Conservation (phyloP, 2,329 filamentous ascomycete genomes). For the Cadophora luteo-olivacea region DNA sequence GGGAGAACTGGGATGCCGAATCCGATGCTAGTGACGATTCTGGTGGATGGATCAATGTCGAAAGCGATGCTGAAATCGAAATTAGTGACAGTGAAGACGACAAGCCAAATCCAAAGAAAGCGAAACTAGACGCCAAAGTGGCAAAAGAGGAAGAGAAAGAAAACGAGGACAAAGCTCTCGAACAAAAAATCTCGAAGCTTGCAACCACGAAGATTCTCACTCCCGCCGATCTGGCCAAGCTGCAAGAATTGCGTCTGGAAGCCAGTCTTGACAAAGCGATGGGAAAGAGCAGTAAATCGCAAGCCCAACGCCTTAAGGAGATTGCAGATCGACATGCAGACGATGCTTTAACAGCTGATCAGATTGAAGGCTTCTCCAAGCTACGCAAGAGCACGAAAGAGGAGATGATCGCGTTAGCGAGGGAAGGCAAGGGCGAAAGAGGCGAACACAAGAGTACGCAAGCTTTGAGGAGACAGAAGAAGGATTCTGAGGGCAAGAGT, state of each 20-base stretch:
- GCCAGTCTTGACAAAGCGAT: slow-evolving; percentile 72
- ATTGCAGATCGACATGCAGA: slow-evolving; percentile 72
- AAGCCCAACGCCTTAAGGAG: slow-evolving; percentile 47
- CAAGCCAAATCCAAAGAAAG: slow-evolving; percentile 69
- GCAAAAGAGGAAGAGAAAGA: slow-evolving; percentile 51
- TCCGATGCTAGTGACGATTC: slow-evolving; percentile 69
- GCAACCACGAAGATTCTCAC: slow-evolving; percentile 95
- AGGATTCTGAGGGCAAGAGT: slow-evolving; percentile 89
- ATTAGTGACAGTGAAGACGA: slow-evolving; percentile 79
- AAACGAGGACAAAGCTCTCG: slow-evolving; percentile 46
- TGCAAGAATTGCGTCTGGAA: slow-evolving; percentile 82
- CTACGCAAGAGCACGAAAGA: slow-evolving; percentile 88
- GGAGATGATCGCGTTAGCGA: slow-evolving; percentile 83
- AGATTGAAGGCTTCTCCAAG: slow-evolving; percentile 86
- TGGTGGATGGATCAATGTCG: slow-evolving; percentile 92
- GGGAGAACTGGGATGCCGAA: slow-evolving; percentile 44
- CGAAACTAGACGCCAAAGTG: slow-evolving; percentile 55
- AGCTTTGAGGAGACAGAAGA: slow-evolving; percentile 84
- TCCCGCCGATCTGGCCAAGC: slow-evolving; percentile 92
- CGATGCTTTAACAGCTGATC: slow-evolving; percentile 86
- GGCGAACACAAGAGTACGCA: slow-evolving; percentile 85
- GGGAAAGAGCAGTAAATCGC: slow-evolving; percentile 50
- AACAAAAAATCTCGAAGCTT: slow-evolving; percentile 68
- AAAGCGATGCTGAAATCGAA: slow-evolving; percentile 80
- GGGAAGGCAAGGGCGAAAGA: slow-evolving; percentile 79